Evolutionary conservation across 164 flowering plant genomes (phyloP), one percentile per base, ranked within the genome.

Genomic region (Tinospora cordifolia): DNA sequence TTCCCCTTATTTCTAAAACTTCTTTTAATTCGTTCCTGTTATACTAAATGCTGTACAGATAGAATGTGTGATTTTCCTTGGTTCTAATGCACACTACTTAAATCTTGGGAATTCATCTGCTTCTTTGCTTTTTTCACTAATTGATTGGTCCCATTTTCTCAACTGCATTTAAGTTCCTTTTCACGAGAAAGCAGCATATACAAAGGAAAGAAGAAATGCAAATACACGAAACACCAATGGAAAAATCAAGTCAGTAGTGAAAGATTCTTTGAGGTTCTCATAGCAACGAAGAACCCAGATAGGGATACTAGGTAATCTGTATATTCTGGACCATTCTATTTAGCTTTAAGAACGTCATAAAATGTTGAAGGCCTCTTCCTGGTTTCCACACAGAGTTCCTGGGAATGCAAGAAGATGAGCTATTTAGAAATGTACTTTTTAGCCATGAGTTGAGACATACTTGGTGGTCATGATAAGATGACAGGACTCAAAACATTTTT

Each of bases 281-380:
- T 30, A 30, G 36, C 36, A 30, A 30, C 36, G 4, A 30, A 30
- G 36, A 30, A 30, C 36, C 36, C 36, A 30, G 36, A 30, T 30
- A 30, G 36, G 36, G 3, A 30, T 30, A 30, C 36, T 17, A 51
- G 21, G 6, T 3, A 51, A 51, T 51, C 58, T n/a, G 47, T 7
- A 7, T 44, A 44, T 44, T 44, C 58, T 51, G n/a, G 58, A 51
- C 24, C 39, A 57, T 36, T 63, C 63, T 69, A 81, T 19, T 84
- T 76, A 19, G 73, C 80, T 75, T 78, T 86, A 68, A 90, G 76
- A 70, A 88, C 80, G 75, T 92, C 91, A 66, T 84, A 87, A 72
- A 78, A 92, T 64, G 79, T 69, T 8, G 77, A 72, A 13, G 97
- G 97, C 77, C 78, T 82, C 73, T 87, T 90, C 83, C 83, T 86